phyloP scores from a whole-genome alignment of 176 grass and related monocot genomes.

The Calamus simplicifolius region DNA sequence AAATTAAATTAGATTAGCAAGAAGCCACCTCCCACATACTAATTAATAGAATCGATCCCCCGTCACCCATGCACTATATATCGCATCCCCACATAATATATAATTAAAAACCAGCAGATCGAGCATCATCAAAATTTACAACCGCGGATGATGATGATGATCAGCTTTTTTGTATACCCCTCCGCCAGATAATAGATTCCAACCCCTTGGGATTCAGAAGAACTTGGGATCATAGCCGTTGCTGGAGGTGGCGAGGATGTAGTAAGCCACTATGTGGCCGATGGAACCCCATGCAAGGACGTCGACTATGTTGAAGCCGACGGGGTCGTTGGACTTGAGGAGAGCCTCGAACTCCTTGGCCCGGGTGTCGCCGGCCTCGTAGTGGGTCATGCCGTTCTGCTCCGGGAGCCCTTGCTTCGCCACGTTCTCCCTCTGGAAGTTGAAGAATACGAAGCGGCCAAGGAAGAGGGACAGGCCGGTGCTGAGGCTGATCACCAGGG shows the following conservation, averaged over 20 bases:
- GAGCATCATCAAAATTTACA: too few relatives aligned
- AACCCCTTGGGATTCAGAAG: conserved; percentile 32
- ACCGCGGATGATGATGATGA: too few relatives aligned
- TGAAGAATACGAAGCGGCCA: conserved; percentile 98
- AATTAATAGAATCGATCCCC: too few relatives aligned
- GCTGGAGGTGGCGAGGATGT: conserved; percentile 95
- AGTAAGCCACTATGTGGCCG: conserved; percentile 95
- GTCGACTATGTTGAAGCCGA: conserved; percentile 97
- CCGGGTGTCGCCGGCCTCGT: conserved; percentile 82
- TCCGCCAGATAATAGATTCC: neutral
- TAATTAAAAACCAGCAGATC: too few relatives aligned
- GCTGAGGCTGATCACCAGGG: too few relatives aligned
- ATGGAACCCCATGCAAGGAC: conserved; percentile 86
- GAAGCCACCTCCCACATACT: too few relatives aligned
- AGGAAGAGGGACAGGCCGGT: conserved; percentile 67
- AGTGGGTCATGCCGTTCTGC: conserved; percentile 96
- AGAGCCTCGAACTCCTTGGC: conserved; percentile 78
- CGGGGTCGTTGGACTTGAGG: conserved; percentile 95
- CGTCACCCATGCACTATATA: too few relatives aligned
- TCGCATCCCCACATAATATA: too few relatives aligned
- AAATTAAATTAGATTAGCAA: too few relatives aligned
- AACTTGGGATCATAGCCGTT: conserved; percentile 94
- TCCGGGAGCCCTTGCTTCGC: conserved; percentile 81
- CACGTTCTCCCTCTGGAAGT: conserved; percentile 99
- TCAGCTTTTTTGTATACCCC: too few relatives aligned